Percentiles rank a stretch among this genome's conserved stretches.
phyloP scores from a whole-genome alignment of 2,329 filamentous ascomycete species.

The Fusarium nygamai region DNA sequence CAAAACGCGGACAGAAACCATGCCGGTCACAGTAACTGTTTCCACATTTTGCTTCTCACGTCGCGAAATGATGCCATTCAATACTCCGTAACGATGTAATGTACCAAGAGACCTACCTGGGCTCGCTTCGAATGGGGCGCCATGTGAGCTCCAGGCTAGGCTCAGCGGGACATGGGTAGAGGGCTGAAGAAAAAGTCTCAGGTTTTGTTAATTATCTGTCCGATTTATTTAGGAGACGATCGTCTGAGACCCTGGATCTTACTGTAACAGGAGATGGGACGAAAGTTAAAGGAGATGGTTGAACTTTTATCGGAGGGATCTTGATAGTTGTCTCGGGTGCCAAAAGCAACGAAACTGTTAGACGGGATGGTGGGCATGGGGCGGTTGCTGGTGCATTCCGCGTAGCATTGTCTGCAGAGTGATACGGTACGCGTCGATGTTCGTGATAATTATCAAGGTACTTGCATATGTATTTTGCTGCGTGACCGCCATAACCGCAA shows the following conservation, averaged over 20 bases:
- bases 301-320: background rate
- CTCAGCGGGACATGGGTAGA: background rate
- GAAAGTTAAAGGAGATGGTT: constrained; percentile 16
- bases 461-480: constrained; percentile 10
- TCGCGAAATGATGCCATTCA: constrained; percentile 39
- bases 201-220: background rate
- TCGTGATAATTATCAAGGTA: background rate
- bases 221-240: background rate
- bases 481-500: constrained; percentile 24
- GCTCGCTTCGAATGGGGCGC: background rate
- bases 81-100: constrained; percentile 4
- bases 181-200: constrained; percentile 5
- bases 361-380: constrained; percentile 3
- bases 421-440: constrained; percentile 12
- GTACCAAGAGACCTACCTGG: background rate
- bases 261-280: constrained; percentile 14
- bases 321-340: constrained; percentile 1
- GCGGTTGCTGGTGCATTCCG: constrained; percentile 20
- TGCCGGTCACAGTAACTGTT: constrained; percentile 34
- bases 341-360: background rate
- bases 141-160: background rate
- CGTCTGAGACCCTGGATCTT: constrained; percentile 9
- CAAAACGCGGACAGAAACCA: constrained; percentile 18
- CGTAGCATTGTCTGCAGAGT: constrained; percentile 21
- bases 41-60: constrained; percentile 33